These are phyloP conservation scores for Colletotrichum siamense DNA, from an alignment of 2,329 filamentous ascomycete genomes.

Conservation along the genomic window DNA sequence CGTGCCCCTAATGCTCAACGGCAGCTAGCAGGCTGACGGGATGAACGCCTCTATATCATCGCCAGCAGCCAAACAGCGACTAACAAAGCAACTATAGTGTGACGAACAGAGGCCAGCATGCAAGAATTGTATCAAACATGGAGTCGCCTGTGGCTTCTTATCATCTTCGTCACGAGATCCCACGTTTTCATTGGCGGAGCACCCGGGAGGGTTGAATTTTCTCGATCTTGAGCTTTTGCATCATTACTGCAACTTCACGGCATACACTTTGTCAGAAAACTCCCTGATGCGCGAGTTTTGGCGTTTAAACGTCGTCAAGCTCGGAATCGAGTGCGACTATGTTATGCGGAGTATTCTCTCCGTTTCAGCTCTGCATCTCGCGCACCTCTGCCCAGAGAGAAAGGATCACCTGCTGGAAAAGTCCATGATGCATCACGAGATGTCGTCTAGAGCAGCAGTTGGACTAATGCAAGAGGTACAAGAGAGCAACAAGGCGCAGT, in stretches of 20 bases:
- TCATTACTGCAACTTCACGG: slow-evolving; percentile 55
- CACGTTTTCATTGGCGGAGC: slow-evolving; percentile 11
- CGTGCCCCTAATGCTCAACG: neutral
- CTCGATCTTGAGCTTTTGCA: slow-evolving; percentile 58
- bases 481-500: slow-evolving; percentile 14
- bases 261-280: slow-evolving; percentile 49
- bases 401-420: slow-evolving; percentile 12
- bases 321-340: slow-evolving; percentile 51
- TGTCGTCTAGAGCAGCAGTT: slow-evolving; percentile 33
- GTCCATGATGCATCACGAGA: slow-evolving; percentile 30
- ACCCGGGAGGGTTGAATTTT: slow-evolving; percentile 35
- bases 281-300: slow-evolving; percentile 48
- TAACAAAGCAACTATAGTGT: slow-evolving; percentile 31
- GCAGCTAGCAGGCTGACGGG: neutral
- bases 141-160: slow-evolving; percentile 42
- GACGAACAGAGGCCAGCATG: slow-evolving; percentile 44
- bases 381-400: slow-evolving; percentile 30
- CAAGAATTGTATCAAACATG: slow-evolving; percentile 44
- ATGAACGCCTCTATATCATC: neutral
- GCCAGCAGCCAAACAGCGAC: neutral
- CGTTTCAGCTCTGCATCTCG: slow-evolving; percentile 54
- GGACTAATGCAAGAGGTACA: slow-evolving; percentile 26
- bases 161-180: neutral
- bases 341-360: slow-evolving; percentile 55
- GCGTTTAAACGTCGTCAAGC: slow-evolving; percentile 50